Evolutionary conservation across 805 yeast species (phyloP).

Genomic region (Teunomyces cretensis): DNA sequence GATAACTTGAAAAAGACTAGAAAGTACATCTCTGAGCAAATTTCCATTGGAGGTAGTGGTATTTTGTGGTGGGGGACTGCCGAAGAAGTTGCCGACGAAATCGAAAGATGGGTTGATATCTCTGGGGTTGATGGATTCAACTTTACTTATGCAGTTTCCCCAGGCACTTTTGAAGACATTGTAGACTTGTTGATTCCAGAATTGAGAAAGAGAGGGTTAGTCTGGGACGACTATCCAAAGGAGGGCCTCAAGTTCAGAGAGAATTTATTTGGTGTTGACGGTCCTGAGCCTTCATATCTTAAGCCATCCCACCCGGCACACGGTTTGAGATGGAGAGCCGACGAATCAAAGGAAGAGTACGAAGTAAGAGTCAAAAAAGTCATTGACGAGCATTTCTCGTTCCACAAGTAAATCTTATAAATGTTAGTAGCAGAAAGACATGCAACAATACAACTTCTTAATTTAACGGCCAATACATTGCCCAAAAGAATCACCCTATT

Average conservation of each 20-base stretch:
- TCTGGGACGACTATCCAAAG: conserved; percentile 36
- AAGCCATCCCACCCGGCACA: conserved; percentile 5
- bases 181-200: conserved; percentile 38
- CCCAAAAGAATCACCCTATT: background rate
- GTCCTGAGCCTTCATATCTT: conserved; percentile 14
- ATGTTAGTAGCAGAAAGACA: background rate
- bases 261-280: conserved; percentile 28
- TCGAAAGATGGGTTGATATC: conserved; percentile 38
- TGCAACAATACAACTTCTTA: too few relatives aligned
- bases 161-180: conserved; percentile 37
- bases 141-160: conserved; percentile 35
- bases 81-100: conserved; percentile 37
- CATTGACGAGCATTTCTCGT: conserved; percentile 1
- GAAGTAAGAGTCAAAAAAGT: conserved; percentile 3
- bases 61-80: conserved; percentile 35
- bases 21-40: conserved; percentile 26
- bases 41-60: conserved; percentile 31
- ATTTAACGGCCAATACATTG: too few relatives aligned
- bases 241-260: conserved; percentile 37
- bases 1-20: conserved; percentile 20
- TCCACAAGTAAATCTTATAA: background rate
- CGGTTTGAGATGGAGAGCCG: conserved; percentile 6
- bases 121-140: conserved; percentile 46
- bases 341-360: conserved; percentile 4
- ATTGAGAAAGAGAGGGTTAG: conserved; percentile 31